phyloP scores from a whole-genome alignment of 768 basidiomycete genomes.

The Rhizopogon vinicolor region DNA sequence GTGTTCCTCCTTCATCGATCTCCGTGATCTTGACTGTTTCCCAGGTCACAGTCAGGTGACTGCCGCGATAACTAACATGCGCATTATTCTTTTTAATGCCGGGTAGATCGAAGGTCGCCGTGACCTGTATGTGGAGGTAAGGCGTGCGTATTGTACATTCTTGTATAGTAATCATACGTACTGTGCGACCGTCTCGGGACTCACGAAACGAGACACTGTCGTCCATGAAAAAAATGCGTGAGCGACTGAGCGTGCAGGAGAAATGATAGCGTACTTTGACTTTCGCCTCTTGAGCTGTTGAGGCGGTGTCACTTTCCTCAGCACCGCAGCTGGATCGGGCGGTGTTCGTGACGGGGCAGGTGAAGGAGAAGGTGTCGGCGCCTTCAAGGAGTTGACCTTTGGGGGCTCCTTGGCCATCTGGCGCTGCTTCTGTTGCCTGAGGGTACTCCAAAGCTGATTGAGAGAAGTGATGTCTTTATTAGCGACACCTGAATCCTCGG shows the following conservation, averaged over 20 bases:
- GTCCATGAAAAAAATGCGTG: slow-evolving; percentile 7
- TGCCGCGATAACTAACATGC: slow-evolving; percentile 67
- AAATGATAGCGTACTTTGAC: slow-evolving; percentile 51
- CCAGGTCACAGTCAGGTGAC: slow-evolving; percentile 65
- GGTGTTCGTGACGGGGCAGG: slow-evolving; percentile 18
- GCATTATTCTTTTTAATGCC: slow-evolving; percentile 71
- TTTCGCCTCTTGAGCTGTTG: slow-evolving; percentile 49
- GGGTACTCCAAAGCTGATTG: slow-evolving; percentile 61
- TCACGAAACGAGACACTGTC: slow-evolving; percentile 65
- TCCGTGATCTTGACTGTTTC: slow-evolving; percentile 54
- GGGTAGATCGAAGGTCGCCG: slow-evolving; percentile 66
- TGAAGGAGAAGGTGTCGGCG: slow-evolving; percentile 4
- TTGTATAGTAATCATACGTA: slow-evolving; percentile 21
- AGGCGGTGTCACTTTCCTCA: slow-evolving; percentile 28
- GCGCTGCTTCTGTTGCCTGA: slow-evolving; percentile 60
- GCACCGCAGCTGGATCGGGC: slow-evolving; percentile 17
- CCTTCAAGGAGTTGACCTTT: slow-evolving; percentile 67
- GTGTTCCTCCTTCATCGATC: slow-evolving; percentile 53
- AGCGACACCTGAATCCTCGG: slow-evolving; percentile 8
- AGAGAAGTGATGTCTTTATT: slow-evolving; percentile 31
- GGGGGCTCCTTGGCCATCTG: slow-evolving; percentile 64
- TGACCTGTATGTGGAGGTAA: slow-evolving; percentile 37
- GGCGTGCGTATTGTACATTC: slow-evolving; percentile 8
- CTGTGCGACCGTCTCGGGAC: slow-evolving; percentile 61
- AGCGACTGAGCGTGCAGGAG: slow-evolving; percentile 1